Evolutionary conservation across 169 alveolate species (phyloP), one percentile per base, ranked within the genome.

Genomic region (Toxoplasma gondii): DNA sequence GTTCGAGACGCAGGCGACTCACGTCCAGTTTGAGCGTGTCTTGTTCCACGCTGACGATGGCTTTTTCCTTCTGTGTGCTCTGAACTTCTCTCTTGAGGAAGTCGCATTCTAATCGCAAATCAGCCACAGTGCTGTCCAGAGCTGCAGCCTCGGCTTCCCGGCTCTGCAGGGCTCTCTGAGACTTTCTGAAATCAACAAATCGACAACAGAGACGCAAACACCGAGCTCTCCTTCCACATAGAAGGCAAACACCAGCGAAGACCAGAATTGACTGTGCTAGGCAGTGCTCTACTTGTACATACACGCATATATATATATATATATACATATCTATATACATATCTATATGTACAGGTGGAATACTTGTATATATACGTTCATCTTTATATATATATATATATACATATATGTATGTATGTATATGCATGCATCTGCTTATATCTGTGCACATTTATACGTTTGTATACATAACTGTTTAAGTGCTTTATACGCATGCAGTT

Each of bases 1-100:
- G 4, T 12, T 4, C 58, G 12, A 12, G 22, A 49, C 12, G 58
- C 58, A 49, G 4, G 58, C 58, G 12, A 12, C 84, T 74, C 19
- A 74, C 84, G 19, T 74, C 84, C 5, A 74, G 84, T n/a, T 74
- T 31, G 43, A 74, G 84, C 44, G 84, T 74, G 84, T 74, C 84
- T 16, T 74, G 84, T 44, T 74, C 44, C 24, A 74, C 84, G 2
- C 27, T 7, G 45, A 74, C 43, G 12, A 36, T 9, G 45, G 17
- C 84, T 24, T 74, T 74, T n/a, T 74, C 84, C 44, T n/a, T 74
- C 84, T 74, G 84, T 44, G 45, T 74, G 43, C n/a, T 36, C 12
- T 2, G 10, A 12, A 36, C 84, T 34, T 74, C 84, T 1, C 84
- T 41, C 84, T 12, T 31, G 45, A 74, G 43, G 39, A 36, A 74